These are phyloP conservation scores for Beauveria sp. DNA, from an alignment of 2,329 filamentous ascomycete genomes.

Conservation along the genomic window DNA sequence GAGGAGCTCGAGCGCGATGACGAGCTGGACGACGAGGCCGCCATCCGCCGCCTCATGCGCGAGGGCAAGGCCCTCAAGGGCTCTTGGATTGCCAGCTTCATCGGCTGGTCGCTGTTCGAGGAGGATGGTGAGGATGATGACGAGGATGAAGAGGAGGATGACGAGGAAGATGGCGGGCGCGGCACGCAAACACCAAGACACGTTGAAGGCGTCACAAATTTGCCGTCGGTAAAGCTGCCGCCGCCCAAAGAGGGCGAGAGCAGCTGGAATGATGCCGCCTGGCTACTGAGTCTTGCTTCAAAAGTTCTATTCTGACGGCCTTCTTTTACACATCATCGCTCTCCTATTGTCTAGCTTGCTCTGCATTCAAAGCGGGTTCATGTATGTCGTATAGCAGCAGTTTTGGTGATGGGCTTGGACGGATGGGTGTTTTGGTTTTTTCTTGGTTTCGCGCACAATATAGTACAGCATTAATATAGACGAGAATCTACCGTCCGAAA, in stretches of 20 bases:
- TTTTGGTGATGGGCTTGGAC: background rate
- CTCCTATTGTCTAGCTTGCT: background rate
- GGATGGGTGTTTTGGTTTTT: background rate
- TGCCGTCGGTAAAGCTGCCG: slow-evolving; percentile 39
- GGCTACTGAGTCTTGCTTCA: slow-evolving; percentile 57
- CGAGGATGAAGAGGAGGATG: slow-evolving; percentile 30
- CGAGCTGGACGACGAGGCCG: slow-evolving; percentile 48
- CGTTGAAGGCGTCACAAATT: slow-evolving; percentile 33
- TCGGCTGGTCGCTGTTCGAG: slow-evolving; percentile 55
- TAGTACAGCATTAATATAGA: background rate
- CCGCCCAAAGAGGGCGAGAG: slow-evolving; percentile 46
- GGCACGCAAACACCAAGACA: slow-evolving; percentile 28
- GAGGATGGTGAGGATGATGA: slow-evolving; percentile 50
- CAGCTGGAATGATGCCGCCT: slow-evolving; percentile 60
- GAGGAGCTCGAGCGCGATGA: slow-evolving; percentile 47
- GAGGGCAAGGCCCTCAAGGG: slow-evolving; percentile 43
- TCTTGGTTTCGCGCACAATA: background rate
- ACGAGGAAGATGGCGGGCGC: slow-evolving; percentile 20
- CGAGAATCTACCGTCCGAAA: too few species aligned
- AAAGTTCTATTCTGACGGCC: slow-evolving; percentile 47
- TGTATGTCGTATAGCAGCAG: background rate
- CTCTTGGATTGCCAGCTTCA: slow-evolving; percentile 51
- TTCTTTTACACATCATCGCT: background rate
- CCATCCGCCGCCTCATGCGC: slow-evolving; percentile 49
- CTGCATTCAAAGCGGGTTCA: background rate